phyloP scores from a whole-genome alignment of 129 eudicot genomes.

The Centaurea solstitialis region DNA sequence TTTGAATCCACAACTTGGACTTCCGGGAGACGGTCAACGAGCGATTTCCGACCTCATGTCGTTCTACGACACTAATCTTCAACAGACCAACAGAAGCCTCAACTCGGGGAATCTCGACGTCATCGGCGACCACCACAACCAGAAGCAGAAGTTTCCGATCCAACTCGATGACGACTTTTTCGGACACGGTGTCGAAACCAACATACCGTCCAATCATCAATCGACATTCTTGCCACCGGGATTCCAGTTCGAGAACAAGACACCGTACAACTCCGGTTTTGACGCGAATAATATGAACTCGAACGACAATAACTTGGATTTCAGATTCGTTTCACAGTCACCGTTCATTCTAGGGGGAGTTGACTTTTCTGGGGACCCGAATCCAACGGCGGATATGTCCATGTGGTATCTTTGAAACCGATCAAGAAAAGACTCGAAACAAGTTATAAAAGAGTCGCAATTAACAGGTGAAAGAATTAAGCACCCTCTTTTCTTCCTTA shows the following conservation, averaged over 20 bases:
- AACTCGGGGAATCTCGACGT: slow-evolving; percentile 30
- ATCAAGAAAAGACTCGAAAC: slow-evolving; percentile 11
- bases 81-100: slow-evolving; percentile 37
- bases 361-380: slow-evolving; percentile 50
- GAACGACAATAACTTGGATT: slow-evolving; percentile 38
- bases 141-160: slow-evolving; percentile 48
- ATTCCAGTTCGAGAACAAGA: slow-evolving; percentile 43
- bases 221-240: slow-evolving; percentile 37
- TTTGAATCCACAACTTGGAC: slow-evolving; percentile 41
- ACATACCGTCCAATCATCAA: slow-evolving; percentile 33
- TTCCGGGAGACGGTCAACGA: slow-evolving; percentile 68
- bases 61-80: slow-evolving; percentile 57
- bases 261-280: slow-evolving; percentile 42
- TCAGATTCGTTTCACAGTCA: slow-evolving; percentile 57
- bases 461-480: slow-evolving; percentile 31
- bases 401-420: slow-evolving; percentile 49
- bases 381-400: slow-evolving; percentile 46
- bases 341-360: slow-evolving; percentile 47
- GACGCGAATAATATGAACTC: slow-evolving; percentile 25
- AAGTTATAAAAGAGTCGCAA: background rate
- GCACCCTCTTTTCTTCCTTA: slow-evolving; percentile 2
- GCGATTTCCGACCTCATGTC: slow-evolving; percentile 66
- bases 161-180: slow-evolving; percentile 51
- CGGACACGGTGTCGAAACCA: slow-evolving; percentile 40
- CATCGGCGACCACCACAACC: slow-evolving; percentile 30